phyloP scores from a whole-genome alignment of 768 basidiomycete genomes.

The Pulveroboletus sp. region DNA sequence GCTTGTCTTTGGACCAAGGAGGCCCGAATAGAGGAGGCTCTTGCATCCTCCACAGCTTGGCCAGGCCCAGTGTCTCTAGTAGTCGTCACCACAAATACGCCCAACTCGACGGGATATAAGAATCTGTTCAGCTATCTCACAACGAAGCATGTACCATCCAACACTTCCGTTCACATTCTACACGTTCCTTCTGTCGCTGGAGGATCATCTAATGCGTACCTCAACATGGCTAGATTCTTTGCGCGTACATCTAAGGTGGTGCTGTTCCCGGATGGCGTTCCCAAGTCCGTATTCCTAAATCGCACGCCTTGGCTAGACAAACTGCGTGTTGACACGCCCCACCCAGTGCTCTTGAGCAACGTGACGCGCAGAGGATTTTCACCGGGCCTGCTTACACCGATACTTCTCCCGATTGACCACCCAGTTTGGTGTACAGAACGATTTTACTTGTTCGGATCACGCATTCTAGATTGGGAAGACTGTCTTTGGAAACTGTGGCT shows the following conservation, averaged over 20 bases:
- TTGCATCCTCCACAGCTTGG: conserved; percentile 40
- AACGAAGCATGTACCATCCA: conserved; percentile 7
- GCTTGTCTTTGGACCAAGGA: conserved; percentile 51
- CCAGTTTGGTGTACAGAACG: conserved; percentile 61
- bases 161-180: conserved; percentile 45
- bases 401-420: conserved; percentile 40
- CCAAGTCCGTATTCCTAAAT: conserved; percentile 11
- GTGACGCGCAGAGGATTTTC: conserved; percentile 33
- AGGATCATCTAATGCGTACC: conserved; percentile 45
- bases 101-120: conserved; percentile 23
- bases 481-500: conserved; percentile 65
- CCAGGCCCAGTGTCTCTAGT: conserved; percentile 48
- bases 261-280: conserved; percentile 48
- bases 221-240: conserved; percentile 63
- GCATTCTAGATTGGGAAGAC: conserved; percentile 53
- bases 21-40: conserved; percentile 29
- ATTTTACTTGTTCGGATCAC: conserved; percentile 41
- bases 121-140: conserved; percentile 16
- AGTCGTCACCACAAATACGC: conserved; percentile 35
- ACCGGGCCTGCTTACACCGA: conserved; percentile 40
- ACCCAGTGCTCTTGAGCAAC: conserved; percentile 29
- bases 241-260: conserved; percentile 44
- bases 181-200: conserved; percentile 36
- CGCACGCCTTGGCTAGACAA: conserved; percentile 17
- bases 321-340: conserved; percentile 6